Base-by-base conservation (phyloP, 805 yeast genomes). In the Brettanomyces sp. region DNA sequence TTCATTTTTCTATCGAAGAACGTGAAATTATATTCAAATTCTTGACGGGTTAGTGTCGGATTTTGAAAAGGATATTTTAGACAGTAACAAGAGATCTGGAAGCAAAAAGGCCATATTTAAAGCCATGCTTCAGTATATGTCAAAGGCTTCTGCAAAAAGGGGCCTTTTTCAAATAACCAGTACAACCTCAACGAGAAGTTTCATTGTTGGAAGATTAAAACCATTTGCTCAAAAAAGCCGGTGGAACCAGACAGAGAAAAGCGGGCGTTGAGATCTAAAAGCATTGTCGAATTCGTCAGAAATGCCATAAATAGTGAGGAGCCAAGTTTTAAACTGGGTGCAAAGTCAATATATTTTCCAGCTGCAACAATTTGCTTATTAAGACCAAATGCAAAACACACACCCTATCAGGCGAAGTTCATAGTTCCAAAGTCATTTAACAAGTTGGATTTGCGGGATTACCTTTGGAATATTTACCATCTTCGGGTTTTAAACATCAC, bases 351-450 rank as follows among this genome's bases (percentile, higher is more conserved):
- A 8, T 90, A 79, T 62, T 85, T 91, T 63, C 99, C 99, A 32
- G 79, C 80, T 50, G 96, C 95, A 1, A 73, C 91, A 50, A 72
- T 91, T 36, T 78, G 85, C 43, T 70, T 91, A 32, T 67, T 93
- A 51, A 77, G 95, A 60, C 96, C 97, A 39, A 85, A 85, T 58
- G 96, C 98, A n/a, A 86, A 86, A 59, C 95, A 87, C 66, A 85
- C 96, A 0, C 99, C 99, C 42, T 90, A 85, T 67, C 97, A 89
- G 66, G 98, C 98, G 43, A 89, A 88, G 63, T 93, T 93, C 66
- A 79, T 86, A 52, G 99, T 95, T 18, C 99, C 99, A 13, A 79
- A 85, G 59, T 79, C 86, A 46, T 90, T 93, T 74, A 93, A 93
- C 71, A 91, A 90, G 64, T 72, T 93, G 68, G 98, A 91, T 64